These are phyloP conservation scores for Aspergillus pseudoviridinutans DNA, from an alignment of 2,329 filamentous ascomycete species.

Conservation along the genomic window DNA sequence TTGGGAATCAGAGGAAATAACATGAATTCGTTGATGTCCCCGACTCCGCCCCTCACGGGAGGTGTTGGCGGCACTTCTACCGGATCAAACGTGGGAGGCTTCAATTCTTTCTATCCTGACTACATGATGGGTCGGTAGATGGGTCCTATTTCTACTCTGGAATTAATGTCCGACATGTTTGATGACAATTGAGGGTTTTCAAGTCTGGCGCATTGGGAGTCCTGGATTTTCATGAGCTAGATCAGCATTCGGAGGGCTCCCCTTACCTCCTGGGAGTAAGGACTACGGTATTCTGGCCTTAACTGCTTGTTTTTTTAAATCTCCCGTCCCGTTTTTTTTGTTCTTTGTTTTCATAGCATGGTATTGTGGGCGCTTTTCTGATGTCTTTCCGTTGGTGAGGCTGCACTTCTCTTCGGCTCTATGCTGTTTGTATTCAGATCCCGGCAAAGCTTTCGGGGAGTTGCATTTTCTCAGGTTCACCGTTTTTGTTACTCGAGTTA, in stretches of 20 bases:
- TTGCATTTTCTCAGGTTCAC: conserved; percentile 4
- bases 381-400: conserved; percentile 26
- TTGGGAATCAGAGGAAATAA: conserved; percentile 36
- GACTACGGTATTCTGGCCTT: conserved; percentile 30
- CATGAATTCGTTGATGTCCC: conserved; percentile 29
- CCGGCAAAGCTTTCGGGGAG: conserved; percentile 12
- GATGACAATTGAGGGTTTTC: conserved; percentile 32
- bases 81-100: conserved; percentile 30
- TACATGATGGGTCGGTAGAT: conserved; percentile 47
- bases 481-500: conserved; percentile 10
- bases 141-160: conserved; percentile 19
- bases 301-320: conserved; percentile 23
- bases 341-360: conserved; percentile 27
- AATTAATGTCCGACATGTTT: conserved; percentile 43
- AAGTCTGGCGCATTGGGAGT: conserved; percentile 39
- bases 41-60: conserved; percentile 25
- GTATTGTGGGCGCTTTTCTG: conserved; percentile 30
- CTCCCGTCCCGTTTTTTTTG: conserved; percentile 17
- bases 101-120: conserved; percentile 41
- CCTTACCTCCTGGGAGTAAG: conserved; percentile 33
- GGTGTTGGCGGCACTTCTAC: conserved; percentile 25
- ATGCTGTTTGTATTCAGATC: conserved; percentile 9
- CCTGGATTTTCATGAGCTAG: conserved; percentile 36
- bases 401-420: conserved; percentile 28
- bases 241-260: conserved; percentile 40